Base-by-base conservation (phyloP, 2,329 filamentous ascomycete genomes). In the Talaromyces sp. region DNA sequence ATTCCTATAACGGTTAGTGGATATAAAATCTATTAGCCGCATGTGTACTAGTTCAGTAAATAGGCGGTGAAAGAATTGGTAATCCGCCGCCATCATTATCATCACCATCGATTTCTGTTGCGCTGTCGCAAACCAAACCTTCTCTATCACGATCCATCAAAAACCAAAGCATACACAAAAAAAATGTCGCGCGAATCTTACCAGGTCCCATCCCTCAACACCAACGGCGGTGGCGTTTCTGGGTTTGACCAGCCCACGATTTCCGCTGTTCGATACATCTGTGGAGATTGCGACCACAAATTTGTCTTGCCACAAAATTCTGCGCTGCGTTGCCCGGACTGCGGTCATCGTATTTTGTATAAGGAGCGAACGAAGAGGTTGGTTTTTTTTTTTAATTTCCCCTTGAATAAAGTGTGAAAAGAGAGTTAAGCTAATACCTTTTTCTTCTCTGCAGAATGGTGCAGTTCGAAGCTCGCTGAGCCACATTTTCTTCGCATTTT, bases 331-430 rank as follows among this genome's bases (percentile, higher is more conserved):
- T 96, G 92, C 82, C 89, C 90, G 76, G 90, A 93, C 78, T 99
- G 95, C 76, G 95, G 95, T 8, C 95, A 96, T 71, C 88, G 95
- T 66, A 92, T 99, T 63, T 79, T 99, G 67, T 98, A 98, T 80
- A 99, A 99, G 85, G 91, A 97, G 85, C 81, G 95, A 73, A 99
- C 95, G 51, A 97, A 96, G 83, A 86, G 95, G 95, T 97, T 75
- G 77, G 89, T 79, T 62, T 56, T 51, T 56, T 31, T 41, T 19
- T 10, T 51, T 5, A n/a, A n/a, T 51, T 66, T 63, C 58, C 50
- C n/a, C 57, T 29, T 58, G 52, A 7, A 56, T n/a, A 27, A 27
- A 6, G 26, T 27, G 26, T 3, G 19, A 26, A 35, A n/a, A 53
- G 46, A 58, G 7, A 43, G 13, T 24, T n/a, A 43, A 24, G 50